phyloP scores from a whole-genome alignment of 176 grass and related monocot species.

The Rhynchospora tenuis region DNA sequence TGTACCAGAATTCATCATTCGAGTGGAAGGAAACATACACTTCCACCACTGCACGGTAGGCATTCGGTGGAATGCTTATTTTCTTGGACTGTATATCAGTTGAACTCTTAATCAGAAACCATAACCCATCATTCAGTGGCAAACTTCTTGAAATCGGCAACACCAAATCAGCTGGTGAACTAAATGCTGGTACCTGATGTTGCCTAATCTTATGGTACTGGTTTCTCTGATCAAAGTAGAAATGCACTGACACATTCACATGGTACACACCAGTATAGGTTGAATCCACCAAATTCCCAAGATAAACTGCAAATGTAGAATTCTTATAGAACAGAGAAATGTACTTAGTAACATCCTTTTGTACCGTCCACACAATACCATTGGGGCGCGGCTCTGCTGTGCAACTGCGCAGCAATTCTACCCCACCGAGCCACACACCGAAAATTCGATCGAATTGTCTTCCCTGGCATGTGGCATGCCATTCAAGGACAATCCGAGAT shows the following conservation, averaged over 20 bases:
- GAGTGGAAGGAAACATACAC: slow-evolving; percentile 68
- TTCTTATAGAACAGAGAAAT: slow-evolving; percentile 45
- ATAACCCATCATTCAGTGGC: slow-evolving; percentile 54
- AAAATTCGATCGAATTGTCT: slow-evolving; percentile 68
- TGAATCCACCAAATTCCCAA: slow-evolving; percentile 57
- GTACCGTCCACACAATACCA: slow-evolving; percentile 50
- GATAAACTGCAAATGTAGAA: slow-evolving; percentile 63
- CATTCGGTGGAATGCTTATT: slow-evolving; percentile 44
- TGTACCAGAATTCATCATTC: slow-evolving; percentile 80
- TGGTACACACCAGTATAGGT: slow-evolving; percentile 69
- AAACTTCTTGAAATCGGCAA: slow-evolving; percentile 48
- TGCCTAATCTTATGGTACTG: background rate
- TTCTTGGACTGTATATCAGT: slow-evolving; percentile 31
- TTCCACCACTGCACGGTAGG: slow-evolving; percentile 67
- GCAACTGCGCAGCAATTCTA: slow-evolving; percentile 65
- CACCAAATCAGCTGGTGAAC: slow-evolving; percentile 57
- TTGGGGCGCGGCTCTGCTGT: slow-evolving; percentile 36
- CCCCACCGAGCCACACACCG: slow-evolving; percentile 67
- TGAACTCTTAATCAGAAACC: slow-evolving; percentile 56
- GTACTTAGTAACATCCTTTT: slow-evolving; percentile 67
- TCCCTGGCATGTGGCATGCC: slow-evolving; percentile 53
- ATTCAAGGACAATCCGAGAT: slow-evolving; percentile 57
- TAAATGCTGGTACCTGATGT: slow-evolving; percentile 22
- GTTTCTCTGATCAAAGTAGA: slow-evolving; percentile 47
- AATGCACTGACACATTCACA: slow-evolving; percentile 57